Base-by-base conservation (phyloP, 768 basidiomycete genomes). In the Termitomyces sp. region DNA sequence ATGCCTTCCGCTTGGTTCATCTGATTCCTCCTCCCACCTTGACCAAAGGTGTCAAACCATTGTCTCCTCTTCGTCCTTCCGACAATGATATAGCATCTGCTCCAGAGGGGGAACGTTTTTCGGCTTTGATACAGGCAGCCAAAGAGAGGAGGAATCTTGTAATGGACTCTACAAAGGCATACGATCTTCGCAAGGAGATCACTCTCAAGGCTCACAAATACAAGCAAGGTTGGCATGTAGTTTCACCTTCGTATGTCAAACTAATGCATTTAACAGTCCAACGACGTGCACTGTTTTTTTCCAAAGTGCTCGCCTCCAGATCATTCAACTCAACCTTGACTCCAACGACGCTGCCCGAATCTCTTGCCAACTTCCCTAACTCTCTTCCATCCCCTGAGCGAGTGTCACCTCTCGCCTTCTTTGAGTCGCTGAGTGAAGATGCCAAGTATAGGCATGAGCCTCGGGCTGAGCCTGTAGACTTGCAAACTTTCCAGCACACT, bases 261-360 rank as follows among this genome's bases (percentile, higher is more conserved):
- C 55, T 55, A 43, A 64, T n/a, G n/a, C 27, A 51, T 53, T 34
- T 20, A 32, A n/a, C 64, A 90, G 87, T 80, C 63, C 87, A 88
- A 69, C 80, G 91, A 67, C 81, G 90, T 29, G 85, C 87, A 4
- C 76, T 81, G 57, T 92, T 92, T 73, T 72, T 92, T 27, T 87
- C 85, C 58, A 92, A 86, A 70, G 72, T 92, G 43, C 75, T 80
- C 39, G 84, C 84, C n/a, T 81, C 85, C 22, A 83, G 85, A 2
- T 85, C 83, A 8, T 80, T 85, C 10, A 78, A 80, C 10, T 82
- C 86, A 20, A 76, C 79, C 26, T 66, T 71, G 46, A 75, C 77
- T 13, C 84, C 88, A 12, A 84, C 83, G 68, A 88, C 82, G 2
- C 84, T 85, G 50, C 84, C 84, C 6, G 85, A 86, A 56, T 89